Percentiles rank a stretch among this genome's conserved stretches.
Evolutionary conservation across 2,329 filamentous ascomycete genomes (phyloP).

Genomic region (Alternaria gansuensis): DNA sequence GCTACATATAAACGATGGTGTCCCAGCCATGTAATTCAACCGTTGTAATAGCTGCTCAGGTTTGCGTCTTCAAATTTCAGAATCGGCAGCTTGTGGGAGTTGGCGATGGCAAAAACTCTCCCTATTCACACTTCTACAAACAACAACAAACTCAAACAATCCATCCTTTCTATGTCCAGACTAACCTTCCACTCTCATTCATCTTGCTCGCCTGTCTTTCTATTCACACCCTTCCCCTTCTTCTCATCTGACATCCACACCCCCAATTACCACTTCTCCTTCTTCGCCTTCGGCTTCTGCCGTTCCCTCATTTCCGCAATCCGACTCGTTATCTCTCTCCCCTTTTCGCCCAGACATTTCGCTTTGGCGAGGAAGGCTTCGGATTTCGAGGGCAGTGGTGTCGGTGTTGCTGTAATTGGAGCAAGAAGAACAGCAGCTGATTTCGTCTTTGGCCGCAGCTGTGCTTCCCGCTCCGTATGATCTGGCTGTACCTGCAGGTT

Average conservation of each 20-base stretch:
- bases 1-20: too few species aligned
- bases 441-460: background rate
- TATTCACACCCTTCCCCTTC: background rate
- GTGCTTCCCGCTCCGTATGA: background rate
- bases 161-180: background rate
- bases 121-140: background rate
- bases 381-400: background rate
- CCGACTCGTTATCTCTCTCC: conserved; percentile 2
- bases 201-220: background rate
- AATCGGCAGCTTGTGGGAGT: too few species aligned
- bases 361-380: background rate
- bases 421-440: background rate
- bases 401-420: background rate
- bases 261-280: background rate
- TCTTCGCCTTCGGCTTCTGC: background rate
- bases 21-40: too few species aligned
- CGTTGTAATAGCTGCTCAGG: too few species aligned
- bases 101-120: background rate
- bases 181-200: background rate
- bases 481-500: background rate
- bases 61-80: too few species aligned
- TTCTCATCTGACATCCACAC: background rate
- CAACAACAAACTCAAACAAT: background rate
- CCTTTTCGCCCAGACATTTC: conserved; percentile 4
- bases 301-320: conserved; percentile 5